A percentile compares a stretch with the other conserved stretches of the same genome.
Evolutionary conservation across 495 filamentous ascomycete species (phyloP).

Genomic region (Penicillium simplicissimum): DNA sequence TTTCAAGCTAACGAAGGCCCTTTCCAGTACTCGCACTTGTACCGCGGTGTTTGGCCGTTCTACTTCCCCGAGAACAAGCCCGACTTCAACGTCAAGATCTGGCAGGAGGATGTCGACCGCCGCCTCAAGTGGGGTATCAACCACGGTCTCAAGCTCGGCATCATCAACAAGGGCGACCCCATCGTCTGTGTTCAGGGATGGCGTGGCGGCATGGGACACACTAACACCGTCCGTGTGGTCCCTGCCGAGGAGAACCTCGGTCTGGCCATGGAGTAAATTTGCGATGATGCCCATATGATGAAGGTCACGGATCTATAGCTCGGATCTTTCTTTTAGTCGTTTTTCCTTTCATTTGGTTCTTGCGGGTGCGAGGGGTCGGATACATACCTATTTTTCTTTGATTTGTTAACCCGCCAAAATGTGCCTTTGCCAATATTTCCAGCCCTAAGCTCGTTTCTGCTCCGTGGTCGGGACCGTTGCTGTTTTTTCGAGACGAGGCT

Average conservation of each 20-base stretch:
- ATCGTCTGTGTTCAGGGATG: constrained; percentile 97
- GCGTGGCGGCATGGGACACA: constrained; percentile 96
- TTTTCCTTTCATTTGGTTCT: constrained; percentile 13
- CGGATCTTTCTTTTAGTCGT: constrained; percentile 13
- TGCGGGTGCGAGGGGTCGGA: constrained; percentile 32
- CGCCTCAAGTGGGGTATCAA: constrained; percentile 93
- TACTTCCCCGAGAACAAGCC: constrained; percentile 90
- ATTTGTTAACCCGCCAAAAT: constrained; percentile 15
- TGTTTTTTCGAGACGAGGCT: constrained; percentile 26
- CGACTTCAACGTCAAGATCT: constrained; percentile 82
- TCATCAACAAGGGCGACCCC: constrained; percentile 78
- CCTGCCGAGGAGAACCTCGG: constrained; percentile 67
- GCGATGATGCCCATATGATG: constrained; percentile 15
- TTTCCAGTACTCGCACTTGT: constrained; percentile 79
- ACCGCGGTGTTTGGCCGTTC: constrained; percentile 98
- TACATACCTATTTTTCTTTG: constrained; percentile 29
- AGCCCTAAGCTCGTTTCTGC: constrained; percentile 22
- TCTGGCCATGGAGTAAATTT: constrained; percentile 42
- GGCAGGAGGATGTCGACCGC: constrained; percentile 98
- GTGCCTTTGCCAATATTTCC: constrained; percentile 13
- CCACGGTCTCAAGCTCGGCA: constrained; percentile 78
- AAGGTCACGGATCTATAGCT: constrained; percentile 18
- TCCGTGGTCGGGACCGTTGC: constrained; percentile 27
- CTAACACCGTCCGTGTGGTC: constrained; percentile 83
- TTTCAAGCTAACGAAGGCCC: constrained; percentile 17